Evolutionary conservation across 257 asterid species (phyloP).

Genomic region (Rauvolfia tetraphylla): DNA sequence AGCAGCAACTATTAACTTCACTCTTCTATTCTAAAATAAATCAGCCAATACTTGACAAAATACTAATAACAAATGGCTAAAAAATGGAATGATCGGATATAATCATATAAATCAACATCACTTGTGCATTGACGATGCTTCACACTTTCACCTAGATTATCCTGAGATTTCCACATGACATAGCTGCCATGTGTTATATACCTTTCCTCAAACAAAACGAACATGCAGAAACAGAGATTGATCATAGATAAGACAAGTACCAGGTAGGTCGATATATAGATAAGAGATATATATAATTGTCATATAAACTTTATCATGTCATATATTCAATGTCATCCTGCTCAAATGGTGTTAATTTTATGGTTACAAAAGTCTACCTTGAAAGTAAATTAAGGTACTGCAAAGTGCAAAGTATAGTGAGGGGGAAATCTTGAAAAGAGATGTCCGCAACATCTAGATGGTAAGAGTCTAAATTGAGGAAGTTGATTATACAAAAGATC

Average conservation of each 20-base stretch:
- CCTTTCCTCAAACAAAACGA: neutral
- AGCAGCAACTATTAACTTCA: neutral
- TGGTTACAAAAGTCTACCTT: neutral
- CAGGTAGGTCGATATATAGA: neutral
- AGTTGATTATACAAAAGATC: neutral
- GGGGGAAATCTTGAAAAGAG: neutral
- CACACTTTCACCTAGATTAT: neutral
- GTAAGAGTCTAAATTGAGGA: neutral
- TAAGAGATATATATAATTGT: neutral
- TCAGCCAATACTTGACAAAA: neutral
- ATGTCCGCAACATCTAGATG: neutral
- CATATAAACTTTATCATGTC: neutral
- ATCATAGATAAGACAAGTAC: neutral
- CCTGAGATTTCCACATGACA: neutral
- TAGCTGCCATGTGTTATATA: neutral
- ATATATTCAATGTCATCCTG: neutral
- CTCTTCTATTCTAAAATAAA: neutral
- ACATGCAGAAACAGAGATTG: neutral
- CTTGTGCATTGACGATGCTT: neutral
- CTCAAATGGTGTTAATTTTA: neutral
- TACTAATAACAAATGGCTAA: neutral
- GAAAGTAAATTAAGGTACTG: neutral
- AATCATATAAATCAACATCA: neutral
- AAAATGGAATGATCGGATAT: neutral
- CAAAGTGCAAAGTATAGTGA: too few relatives aligned